Base-by-base conservation (phyloP, 2,329 filamentous ascomycete species). In the Incumbomyces delicatus region DNA sequence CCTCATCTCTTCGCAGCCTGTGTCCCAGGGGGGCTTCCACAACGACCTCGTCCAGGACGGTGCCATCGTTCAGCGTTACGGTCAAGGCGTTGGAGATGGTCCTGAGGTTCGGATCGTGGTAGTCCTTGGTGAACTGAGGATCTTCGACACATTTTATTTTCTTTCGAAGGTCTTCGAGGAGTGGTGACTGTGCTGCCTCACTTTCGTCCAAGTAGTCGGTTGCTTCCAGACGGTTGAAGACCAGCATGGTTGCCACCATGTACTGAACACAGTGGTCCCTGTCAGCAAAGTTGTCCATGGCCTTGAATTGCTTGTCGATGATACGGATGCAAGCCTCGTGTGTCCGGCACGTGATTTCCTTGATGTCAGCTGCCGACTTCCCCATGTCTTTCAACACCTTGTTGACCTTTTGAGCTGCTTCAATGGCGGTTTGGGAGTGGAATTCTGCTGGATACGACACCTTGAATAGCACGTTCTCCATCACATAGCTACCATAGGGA, bases 381-480 rank as follows among this genome's bases (percentile, higher is more conserved):
- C 88, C 90, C 73, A 85, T 73, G 35, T 78, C 75, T 67, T 85
- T 83, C 54, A 98, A 80, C 68, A 87, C 80, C 67, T 81, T 77
- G 76, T 88, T 81, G 63, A 98, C 81, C 68, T 83, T 87, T 72
- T 94, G 80, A 1, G 90, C 89, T 39, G 87, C 88, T 71, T 98
- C 92, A 56, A 96, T 88, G 57, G 92, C 92, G 32, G 92, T 98
- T 72, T 98, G 92, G 16, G 90, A 95, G 41, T 43, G 48, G 42
- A 32, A 62, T 77, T 65, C 74, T 87, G 85, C 85, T 63, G 90
- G 90, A 67, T 95, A 96, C 38, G 92, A 98, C 51, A 98, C 92
- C 80, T 98, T 98, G 83, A 98, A 98, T 54, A 98, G 81, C 51
- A 98, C 88, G 63, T 96, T 98, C 80, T 98, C 92, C 92, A 98